A percentile compares a stretch with the other conserved stretches of the same genome.
Conservation (phyloP, 176 grass and related monocot species). For the Oryza glumipatula region DNA sequence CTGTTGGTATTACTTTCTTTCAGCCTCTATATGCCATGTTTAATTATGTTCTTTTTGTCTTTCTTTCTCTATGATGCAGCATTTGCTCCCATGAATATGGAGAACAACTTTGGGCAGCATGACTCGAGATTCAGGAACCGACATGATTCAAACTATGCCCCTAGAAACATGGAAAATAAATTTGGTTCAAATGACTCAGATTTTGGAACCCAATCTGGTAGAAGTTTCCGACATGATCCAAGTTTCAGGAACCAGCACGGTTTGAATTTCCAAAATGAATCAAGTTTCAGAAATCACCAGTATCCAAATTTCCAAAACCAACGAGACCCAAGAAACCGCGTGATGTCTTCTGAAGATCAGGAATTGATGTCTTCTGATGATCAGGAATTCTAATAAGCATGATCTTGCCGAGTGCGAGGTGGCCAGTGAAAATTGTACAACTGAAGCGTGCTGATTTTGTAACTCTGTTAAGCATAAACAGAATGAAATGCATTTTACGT, state of each 20-base stretch:
- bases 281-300: slow-evolving; percentile 20
- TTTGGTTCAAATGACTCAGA: not conserved
- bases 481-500: not conserved
- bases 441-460: not conserved
- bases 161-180: not conserved
- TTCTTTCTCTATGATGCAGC: slow-evolving; percentile 46
- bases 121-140: slow-evolving; percentile 32
- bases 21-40: slow-evolving; percentile 6
- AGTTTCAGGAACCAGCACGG: slow-evolving; percentile 13
- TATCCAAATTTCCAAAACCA: slow-evolving; percentile 30
- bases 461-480: not conserved
- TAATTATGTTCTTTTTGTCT: slow-evolving; percentile 10
- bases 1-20: not conserved
- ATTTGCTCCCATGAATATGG: slow-evolving; percentile 61
- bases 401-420: not conserved
- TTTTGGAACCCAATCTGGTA: slow-evolving; percentile 10
- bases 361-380: slow-evolving; percentile 41
- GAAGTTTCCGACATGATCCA: slow-evolving; percentile 21
- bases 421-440: not conserved
- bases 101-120: slow-evolving; percentile 42
- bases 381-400: not conserved
- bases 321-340: not conserved
- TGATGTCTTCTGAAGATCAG: slow-evolving; percentile 41
- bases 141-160: slow-evolving; percentile 28
- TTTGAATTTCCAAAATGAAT: not conserved